A percentile compares a stretch with the other conserved stretches of the same genome.
Conservation (phyloP, 2,329 filamentous ascomycete species). For the Ophiocordyceps robertsii region DNA sequence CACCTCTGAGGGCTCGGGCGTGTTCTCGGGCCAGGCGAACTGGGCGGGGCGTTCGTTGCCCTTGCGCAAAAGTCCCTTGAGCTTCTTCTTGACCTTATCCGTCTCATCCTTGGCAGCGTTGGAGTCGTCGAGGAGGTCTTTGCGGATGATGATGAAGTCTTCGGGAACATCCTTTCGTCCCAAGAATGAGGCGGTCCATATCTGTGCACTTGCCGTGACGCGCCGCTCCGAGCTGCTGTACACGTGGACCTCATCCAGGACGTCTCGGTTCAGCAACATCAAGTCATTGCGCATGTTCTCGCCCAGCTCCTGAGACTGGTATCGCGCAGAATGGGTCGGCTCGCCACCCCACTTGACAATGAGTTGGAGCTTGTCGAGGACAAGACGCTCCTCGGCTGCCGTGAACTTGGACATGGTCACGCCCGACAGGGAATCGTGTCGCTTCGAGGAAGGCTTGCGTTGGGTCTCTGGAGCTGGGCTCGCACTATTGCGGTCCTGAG, state of each 20-base stretch:
- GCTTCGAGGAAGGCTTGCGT: conserved; percentile 31
- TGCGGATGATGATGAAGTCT: conserved; percentile 80
- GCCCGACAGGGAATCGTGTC: conserved; percentile 77
- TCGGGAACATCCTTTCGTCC: conserved; percentile 73
- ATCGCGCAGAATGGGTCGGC: conserved; percentile 90
- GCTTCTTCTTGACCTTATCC: conserved; percentile 99
- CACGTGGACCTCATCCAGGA: conserved; percentile 82
- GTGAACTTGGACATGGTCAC: conserved; percentile 90
- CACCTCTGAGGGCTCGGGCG: conserved; percentile 87
- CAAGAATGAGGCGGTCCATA: conserved; percentile 83
- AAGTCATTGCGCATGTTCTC: conserved; percentile 94
- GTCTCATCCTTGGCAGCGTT: conserved; percentile 98
- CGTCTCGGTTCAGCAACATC: conserved; percentile 80
- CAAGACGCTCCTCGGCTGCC: conserved; percentile 81
- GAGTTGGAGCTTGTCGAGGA: conserved; percentile 89
- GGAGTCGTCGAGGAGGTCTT: conserved; percentile 90
- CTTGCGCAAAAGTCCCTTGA: conserved; percentile 82
- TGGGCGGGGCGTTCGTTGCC: conserved; percentile 89
- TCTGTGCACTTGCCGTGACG: conserved; percentile 91
- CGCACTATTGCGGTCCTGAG: conserved; percentile 10
- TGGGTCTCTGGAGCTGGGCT: conserved; percentile 8
- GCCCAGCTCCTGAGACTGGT: conserved; percentile 89
- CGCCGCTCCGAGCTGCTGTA: conserved; percentile 93
- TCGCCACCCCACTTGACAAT: conserved; percentile 99
- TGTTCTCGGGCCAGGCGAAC: conserved; percentile 95